Evolutionary conservation across 2,329 filamentous ascomycete genomes (phyloP), one percentile per base, ranked within the genome.

Genomic region (Taxawa tesnikishii): DNA sequence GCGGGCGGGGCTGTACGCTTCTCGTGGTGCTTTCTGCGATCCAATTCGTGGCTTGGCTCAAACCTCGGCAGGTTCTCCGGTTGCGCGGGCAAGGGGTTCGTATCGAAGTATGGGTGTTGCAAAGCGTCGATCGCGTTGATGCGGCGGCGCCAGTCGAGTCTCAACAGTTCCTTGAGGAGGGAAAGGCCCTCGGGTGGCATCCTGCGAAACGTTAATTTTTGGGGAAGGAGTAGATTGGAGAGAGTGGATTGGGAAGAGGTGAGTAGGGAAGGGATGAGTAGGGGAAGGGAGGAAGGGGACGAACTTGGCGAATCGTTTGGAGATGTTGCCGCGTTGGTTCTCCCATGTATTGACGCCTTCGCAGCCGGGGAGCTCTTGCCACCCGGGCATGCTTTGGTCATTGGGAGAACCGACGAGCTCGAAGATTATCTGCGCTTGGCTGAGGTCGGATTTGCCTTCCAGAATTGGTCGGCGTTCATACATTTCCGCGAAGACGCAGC

Each of bases 401-500:
- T 71, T 94, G 1, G 90, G 90, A 1, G 83, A 80, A 10, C 90
- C 90, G 43, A 94, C 81, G 24, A 98, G 68, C 42, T 87, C 83
- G 59, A 93, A 98, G 37, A 98, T 96, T 28, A 94, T 75, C 9
- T 94, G 81, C 9, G 92, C 75, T 56, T 98, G 90, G 49, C 94
- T 79, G 5, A 74, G 60, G 50, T 98, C 90, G 46, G 81, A 92
- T 43, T 83, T 84, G 9, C 90, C 90, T 6, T 85, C 74, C 26
- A 98, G 68, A 32, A 98, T 96, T 0, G 90, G 90, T 54, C 88
- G 93, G 23, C 84, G 79, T 46, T 84, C 75, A 42, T 94, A 79
- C 88, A 98, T 98, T 54, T 98, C 90, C 31, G 85, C 90, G 58
- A 98, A 94, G 3, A 98, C 85, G 51, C 90, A 98, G n/a, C 81